These are phyloP conservation scores for Cladorrhinum samala DNA, from an alignment of 495 filamentous ascomycete species.

Conservation along the genomic window DNA sequence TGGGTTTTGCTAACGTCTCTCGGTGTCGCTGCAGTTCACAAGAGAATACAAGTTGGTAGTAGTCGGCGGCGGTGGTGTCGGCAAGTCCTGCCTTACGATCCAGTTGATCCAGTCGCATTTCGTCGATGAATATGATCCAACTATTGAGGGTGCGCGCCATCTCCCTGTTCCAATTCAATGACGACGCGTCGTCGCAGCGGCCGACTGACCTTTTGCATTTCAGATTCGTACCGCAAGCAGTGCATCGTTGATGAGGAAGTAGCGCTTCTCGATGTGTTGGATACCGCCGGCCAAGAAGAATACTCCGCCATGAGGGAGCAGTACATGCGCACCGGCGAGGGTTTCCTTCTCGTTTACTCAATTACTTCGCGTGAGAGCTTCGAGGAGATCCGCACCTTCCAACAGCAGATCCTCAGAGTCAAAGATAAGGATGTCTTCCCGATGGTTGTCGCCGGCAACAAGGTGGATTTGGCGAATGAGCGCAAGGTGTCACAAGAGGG, in stretches of 20 bases:
- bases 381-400: constrained; percentile 96
- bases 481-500: constrained; percentile 86
- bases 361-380: constrained; percentile 97
- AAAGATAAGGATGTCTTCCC: constrained; percentile 99
- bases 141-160: constrained; percentile 80
- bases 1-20: constrained; percentile 9
- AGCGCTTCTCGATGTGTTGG: constrained; percentile 91
- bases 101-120: constrained; percentile 98
- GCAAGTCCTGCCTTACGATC: constrained; percentile 98
- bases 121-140: constrained; percentile 98
- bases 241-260: constrained; percentile 98
- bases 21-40: constrained; percentile 61
- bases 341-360: constrained; percentile 95
- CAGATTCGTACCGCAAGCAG: constrained; percentile 99
- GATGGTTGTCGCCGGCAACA: constrained; percentile 99
- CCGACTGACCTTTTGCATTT: neutral
- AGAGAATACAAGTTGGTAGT: constrained; percentile 99
- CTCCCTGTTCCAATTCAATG: neutral
- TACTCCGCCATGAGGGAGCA: constrained; percentile 99
- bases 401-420: constrained; percentile 95
- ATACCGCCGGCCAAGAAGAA: constrained; percentile 97
- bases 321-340: constrained; percentile 99
- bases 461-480: constrained; percentile 93
- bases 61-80: constrained; percentile 94
- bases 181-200: neutral